Evolutionary conservation across 1,139 yeast species (phyloP).

Genomic region (Candida dubliniensis): DNA sequence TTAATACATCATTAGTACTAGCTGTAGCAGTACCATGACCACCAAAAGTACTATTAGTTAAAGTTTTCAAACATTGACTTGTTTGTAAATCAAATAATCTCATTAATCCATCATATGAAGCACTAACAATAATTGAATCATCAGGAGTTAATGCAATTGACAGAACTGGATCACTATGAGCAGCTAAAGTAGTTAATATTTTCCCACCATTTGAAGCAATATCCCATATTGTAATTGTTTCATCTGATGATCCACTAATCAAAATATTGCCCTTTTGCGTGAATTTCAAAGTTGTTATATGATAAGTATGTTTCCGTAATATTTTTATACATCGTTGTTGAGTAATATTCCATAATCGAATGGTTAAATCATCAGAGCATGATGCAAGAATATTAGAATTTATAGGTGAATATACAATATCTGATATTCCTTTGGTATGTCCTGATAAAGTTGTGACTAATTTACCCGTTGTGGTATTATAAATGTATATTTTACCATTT

Average conservation of each 20-base stretch:
- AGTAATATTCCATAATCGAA: slow-evolving; percentile 63
- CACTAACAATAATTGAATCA: slow-evolving; percentile 80
- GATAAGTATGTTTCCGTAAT: slow-evolving; percentile 81
- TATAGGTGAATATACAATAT: slow-evolving; percentile 69
- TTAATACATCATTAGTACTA: slow-evolving; percentile 47
- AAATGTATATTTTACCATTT: slow-evolving; percentile 29
- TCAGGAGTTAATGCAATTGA: slow-evolving; percentile 74
- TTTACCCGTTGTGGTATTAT: slow-evolving; percentile 19
- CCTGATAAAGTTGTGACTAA: slow-evolving; percentile 49
- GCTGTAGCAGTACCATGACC: slow-evolving; percentile 64
- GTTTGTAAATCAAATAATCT: slow-evolving; percentile 84
- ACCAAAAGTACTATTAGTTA: slow-evolving; percentile 68
- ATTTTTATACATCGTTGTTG: slow-evolving; percentile 56
- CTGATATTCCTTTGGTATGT: slow-evolving; percentile 70
- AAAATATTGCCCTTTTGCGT: slow-evolving; percentile 75
- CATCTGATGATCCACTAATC: slow-evolving; percentile 86
- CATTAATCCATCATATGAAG: slow-evolving; percentile 88
- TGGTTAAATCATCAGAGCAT: slow-evolving; percentile 82
- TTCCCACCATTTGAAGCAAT: slow-evolving; percentile 54
- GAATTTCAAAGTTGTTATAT: slow-evolving; percentile 72
- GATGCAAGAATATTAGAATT: slow-evolving; percentile 75
- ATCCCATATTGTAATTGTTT: slow-evolving; percentile 91
- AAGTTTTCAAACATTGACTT: slow-evolving; percentile 89
- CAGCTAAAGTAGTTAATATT: slow-evolving; percentile 78
- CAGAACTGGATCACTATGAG: slow-evolving; percentile 91